These are phyloP conservation scores for Chlamydomonas sp. DNA, from an alignment of 139 green algal genomes.

Conservation along the genomic window DNA sequence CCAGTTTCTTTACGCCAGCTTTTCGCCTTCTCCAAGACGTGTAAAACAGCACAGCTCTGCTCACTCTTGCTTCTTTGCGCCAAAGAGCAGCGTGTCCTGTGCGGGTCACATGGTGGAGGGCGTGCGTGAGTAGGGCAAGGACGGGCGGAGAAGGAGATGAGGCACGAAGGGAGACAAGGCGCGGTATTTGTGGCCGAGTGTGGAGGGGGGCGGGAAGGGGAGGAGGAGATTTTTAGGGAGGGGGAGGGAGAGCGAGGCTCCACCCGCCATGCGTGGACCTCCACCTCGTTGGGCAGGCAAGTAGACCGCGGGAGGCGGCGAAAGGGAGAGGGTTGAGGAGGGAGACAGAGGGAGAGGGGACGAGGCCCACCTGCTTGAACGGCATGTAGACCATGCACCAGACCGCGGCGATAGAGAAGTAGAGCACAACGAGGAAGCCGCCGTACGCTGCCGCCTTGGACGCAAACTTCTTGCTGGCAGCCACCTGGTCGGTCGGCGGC, in stretches of 20 bases:
- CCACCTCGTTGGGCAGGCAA: too few relatives aligned
- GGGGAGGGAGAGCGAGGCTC: too few relatives aligned
- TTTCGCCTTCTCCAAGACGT: too few relatives aligned
- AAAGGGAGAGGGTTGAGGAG: too few relatives aligned
- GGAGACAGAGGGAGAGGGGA: neutral
- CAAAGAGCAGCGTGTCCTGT: conserved; percentile 15
- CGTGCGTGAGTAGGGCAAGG: too few relatives aligned
- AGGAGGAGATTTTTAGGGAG: neutral
- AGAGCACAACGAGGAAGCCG: conserved; percentile 41
- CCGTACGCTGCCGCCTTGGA: conserved; percentile 34
- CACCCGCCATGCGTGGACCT: too few relatives aligned
- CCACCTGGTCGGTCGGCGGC: conserved; percentile 6
- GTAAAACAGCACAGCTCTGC: too few relatives aligned
- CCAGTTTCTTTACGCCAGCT: too few relatives aligned
- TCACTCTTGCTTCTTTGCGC: conserved; percentile 13
- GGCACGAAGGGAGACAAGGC: neutral
- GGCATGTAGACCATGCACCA: conserved; percentile 49
- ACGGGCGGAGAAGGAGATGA: neutral
- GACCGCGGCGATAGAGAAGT: conserved; percentile 27
- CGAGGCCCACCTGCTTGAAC: conserved; percentile 20
- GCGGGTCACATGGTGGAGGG: too few relatives aligned
- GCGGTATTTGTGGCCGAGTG: neutral
- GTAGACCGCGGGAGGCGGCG: too few relatives aligned
- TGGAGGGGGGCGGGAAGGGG: neutral
- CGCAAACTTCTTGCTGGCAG: conserved; percentile 22